Percentiles rank a stretch among this genome's conserved stretches.
Evolutionary conservation across 352 stramenopile species (phyloP).

Genomic region (Phytophthora meadii): DNA sequence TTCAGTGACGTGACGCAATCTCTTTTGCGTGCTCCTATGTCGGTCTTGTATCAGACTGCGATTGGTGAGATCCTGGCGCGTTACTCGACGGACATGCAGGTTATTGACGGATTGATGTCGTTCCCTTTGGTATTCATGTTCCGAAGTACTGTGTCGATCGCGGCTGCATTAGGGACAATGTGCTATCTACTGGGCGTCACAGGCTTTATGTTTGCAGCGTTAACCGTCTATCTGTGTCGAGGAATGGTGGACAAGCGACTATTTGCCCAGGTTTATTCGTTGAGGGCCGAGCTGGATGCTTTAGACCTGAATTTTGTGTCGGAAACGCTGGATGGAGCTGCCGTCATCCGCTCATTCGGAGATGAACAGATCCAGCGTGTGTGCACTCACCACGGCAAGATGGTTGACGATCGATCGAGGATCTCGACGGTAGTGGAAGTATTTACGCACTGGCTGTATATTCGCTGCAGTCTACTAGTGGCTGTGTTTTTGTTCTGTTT

Average conservation of each 20-base stretch:
- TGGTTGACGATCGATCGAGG: constrained; percentile 41
- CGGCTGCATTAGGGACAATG: constrained; percentile 37
- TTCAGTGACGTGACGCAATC: constrained; percentile 42
- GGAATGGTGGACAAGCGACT: constrained; percentile 44
- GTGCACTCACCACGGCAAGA: constrained; percentile 35
- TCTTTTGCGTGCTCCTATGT: constrained; percentile 42
- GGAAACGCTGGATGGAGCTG: constrained; percentile 46
- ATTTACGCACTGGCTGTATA: constrained; percentile 45
- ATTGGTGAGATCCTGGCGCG: constrained; percentile 47
- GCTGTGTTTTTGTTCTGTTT: constrained; percentile 44
- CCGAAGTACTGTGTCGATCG: constrained; percentile 37
- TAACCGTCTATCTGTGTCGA: constrained; percentile 38
- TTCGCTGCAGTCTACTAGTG: constrained; percentile 42
- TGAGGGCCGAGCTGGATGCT: constrained; percentile 37
- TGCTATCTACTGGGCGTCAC: constrained; percentile 41
- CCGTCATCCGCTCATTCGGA: constrained; percentile 50
- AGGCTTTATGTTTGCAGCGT: constrained; percentile 26
- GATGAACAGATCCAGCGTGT: constrained; percentile 35
- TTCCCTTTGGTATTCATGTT: constrained; percentile 42
- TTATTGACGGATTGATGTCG: constrained; percentile 37
- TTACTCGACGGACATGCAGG: constrained; percentile 47
- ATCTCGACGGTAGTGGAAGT: constrained; percentile 40
- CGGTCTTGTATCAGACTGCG: constrained; percentile 45
- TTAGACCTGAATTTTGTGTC: constrained; percentile 47
- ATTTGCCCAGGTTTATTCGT: constrained; percentile 43